Evolutionary conservation across 2,329 filamentous ascomycete genomes (phyloP), one percentile per base, ranked within the genome.

Genomic region (Arthrobotrys musiformis): DNA sequence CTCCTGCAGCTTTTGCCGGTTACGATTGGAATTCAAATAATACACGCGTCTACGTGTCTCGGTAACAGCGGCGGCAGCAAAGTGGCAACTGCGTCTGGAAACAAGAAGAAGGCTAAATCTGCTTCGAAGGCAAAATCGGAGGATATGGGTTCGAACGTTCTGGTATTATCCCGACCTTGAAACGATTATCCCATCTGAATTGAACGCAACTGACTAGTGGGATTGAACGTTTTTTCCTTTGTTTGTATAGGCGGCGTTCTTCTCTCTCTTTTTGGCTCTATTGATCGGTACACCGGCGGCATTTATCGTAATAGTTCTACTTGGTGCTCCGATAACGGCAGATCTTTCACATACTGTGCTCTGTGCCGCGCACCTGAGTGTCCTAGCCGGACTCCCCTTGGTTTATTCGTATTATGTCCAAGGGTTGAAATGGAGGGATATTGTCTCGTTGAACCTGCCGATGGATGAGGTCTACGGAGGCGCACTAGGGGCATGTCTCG

Each of bases 361-460:
- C 37, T 91, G 90, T 83, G 91, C 93, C 1, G 88, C 91, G 1
- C 94, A 98, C 83, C 88, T 98, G 76, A 89, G 93, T 9, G 84
- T 97, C 0, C 89, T 99, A 11, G 89, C 89, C 17, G 86, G 92
- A 0, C 91, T 94, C 73, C 93, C 93, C 1, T 85, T 97, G 13
- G 89, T 97, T 82, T 98, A 97, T 83, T 89, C 91, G 0, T 92
- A 94, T 80, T 94, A 94, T 1, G 89, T 95, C 15, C 91, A 95
- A 75, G 85, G 86, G 0, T 82, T 85, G 17, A 89, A 90, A 19
- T 97, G 96, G 91, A 85, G 86, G 42, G 88, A 90, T 79, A 86
- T 91, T 6, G 88, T 93, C 46, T 88, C 90, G 22, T 88, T 92
- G 17, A 86, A 89, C 58, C 85, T 90, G 17, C 93, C 94, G 0